Conservation (phyloP, 306 rosid genomes). For the Cicer bijugum region DNA sequence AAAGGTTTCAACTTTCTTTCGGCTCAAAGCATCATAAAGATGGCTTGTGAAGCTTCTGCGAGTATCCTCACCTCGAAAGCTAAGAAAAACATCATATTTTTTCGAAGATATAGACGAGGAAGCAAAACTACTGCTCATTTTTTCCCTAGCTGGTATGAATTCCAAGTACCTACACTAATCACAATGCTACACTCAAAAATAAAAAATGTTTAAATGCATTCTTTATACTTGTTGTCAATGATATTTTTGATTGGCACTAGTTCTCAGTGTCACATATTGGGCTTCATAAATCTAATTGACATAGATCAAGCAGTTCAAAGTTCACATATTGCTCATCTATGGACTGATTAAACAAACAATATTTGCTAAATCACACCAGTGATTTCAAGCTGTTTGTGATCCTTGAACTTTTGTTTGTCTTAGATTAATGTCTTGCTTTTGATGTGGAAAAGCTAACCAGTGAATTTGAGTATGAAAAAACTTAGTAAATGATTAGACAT, state of each 20-base stretch:
- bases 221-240: neutral
- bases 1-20: neutral
- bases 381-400: neutral
- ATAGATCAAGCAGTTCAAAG: neutral
- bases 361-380: neutral
- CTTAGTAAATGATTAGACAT: neutral
- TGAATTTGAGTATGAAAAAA: neutral
- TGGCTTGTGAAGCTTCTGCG: neutral
- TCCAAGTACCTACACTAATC: neutral
- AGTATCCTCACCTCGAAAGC: slow-evolving; percentile 10
- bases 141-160: neutral
- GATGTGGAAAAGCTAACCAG: neutral
- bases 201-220: neutral
- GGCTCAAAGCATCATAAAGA: neutral
- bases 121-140: neutral
- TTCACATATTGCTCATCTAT: neutral
- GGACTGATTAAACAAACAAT: neutral
- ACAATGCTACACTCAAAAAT: neutral
- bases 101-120: neutral
- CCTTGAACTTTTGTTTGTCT: neutral
- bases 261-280: neutral
- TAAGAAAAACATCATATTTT: neutral
- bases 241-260: too few species aligned
- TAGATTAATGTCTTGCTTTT: neutral
- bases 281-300: neutral